Percentiles rank a stretch among this genome's conserved stretches.
phyloP scores from a whole-genome alignment of 352 stramenopile species.

The Globisporangium nunn region DNA sequence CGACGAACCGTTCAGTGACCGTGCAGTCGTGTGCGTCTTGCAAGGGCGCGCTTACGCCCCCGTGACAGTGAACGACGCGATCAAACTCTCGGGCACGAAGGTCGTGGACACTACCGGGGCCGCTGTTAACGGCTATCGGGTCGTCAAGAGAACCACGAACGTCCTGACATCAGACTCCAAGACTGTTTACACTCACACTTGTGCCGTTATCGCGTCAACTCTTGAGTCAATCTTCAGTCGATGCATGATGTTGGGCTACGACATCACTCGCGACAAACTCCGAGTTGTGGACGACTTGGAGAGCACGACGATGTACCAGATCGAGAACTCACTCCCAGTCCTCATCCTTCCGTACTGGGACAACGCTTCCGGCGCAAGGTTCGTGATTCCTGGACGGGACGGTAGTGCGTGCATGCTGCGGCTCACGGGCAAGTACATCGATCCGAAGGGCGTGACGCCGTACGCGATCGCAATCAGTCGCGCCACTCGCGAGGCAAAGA shows the following conservation, averaged over 20 bases:
- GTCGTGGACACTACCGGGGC: constrained; percentile 7
- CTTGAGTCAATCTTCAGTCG: constrained; percentile 15
- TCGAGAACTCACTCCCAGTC: constrained; percentile 9
- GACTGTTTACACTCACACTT: constrained; percentile 3
- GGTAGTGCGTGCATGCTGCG: constrained; percentile 13
- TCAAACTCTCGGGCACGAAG: constrained; percentile 5
- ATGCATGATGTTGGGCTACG: constrained; percentile 18
- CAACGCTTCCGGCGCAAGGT: constrained; percentile 1
- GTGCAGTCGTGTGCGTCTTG: constrained; percentile 32
- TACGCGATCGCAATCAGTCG: constrained; percentile 8
- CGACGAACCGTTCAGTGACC: constrained; percentile 44
- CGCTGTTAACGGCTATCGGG: constrained; percentile 9
- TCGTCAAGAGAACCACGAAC: constrained; percentile 4
- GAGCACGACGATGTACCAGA: not conserved
- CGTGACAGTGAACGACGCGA: constrained; percentile 22
- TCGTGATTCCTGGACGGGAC: constrained; percentile 7
- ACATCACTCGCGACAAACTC: constrained; percentile 19
- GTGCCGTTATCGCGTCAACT: constrained; percentile 14
- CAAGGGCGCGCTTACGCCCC: constrained; percentile 33
- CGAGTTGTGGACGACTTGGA: constrained; percentile 17
- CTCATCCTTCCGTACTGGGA: constrained; percentile 14
- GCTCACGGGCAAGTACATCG: constrained; percentile 5
- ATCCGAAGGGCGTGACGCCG: not conserved
- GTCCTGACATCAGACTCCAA: not conserved
- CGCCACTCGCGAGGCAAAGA: constrained; percentile 15